Base-by-base conservation (phyloP, 208 protist genomes). In the Blastocrithidia nonstop region DNA sequence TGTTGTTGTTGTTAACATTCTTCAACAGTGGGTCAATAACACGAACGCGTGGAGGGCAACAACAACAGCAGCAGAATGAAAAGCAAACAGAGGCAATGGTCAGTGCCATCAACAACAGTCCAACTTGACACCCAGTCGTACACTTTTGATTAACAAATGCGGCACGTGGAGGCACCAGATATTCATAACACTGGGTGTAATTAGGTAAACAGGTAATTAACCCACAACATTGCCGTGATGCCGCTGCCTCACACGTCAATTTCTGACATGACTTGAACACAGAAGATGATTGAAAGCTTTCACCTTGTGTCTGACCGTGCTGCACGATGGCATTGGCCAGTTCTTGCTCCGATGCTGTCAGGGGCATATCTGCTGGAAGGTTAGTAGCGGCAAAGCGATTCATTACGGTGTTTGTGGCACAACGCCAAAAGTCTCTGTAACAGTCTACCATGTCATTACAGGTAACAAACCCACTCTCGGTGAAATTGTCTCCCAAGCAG, bases 111-210 rank as follows among this genome's bases (percentile, higher is more conserved):
- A 81, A 49, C 16, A 75, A 26, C 28, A 81, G 44, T 17, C 26
- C 59, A 1, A 64, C 71, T 13, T 54, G 63, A 63, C 71, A 81
- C 21, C 66, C 67, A 49, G 67, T 58, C 48, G 71, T 75, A 64
- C 71, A 81, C 19, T 71, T 48, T 32, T 70, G 55, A 27, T 70
- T 57, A 0, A 44, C 45, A 46, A 66, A 49, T 11, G 71, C 63
- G 43, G 67, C 47, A 26, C 65, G 66, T 5, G 71, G 66, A 5
- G 71, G 66, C 5, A 27, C 38, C 26, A 81, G 71, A 52, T 57
- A 81, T 57, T 72, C 59, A 52, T 61, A 51, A 61, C 71, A 81
- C 54, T 81, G 62, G 28, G 62, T 75, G 58, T 67, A 66, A 60
- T 76, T 71, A 4, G 66, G 66, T 29, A 67, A 33, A 47, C 71